Evolutionary conservation across 345 rosid species (phyloP).

Genomic region (Syzygium oleosum): DNA sequence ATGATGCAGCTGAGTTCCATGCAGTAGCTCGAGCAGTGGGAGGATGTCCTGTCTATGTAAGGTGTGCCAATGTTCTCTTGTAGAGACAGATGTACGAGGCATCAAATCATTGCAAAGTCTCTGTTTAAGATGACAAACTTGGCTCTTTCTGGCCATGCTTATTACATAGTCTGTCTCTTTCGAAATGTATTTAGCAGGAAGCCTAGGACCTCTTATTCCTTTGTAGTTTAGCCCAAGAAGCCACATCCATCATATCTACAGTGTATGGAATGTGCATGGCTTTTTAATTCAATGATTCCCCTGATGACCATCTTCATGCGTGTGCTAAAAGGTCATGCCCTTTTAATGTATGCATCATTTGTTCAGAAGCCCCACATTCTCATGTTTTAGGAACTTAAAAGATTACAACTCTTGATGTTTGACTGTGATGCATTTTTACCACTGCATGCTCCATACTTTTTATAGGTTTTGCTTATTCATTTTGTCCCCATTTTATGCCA

Average conservation of each 20-base stretch:
- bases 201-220: background rate
- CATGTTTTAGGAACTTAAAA: background rate
- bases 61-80: slow-evolving; percentile 12
- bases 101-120: background rate
- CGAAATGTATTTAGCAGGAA: background rate
- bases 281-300: background rate
- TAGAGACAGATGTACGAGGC: background rate
- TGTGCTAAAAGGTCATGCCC: background rate
- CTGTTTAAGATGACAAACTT: background rate
- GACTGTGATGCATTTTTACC: background rate
- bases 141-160: background rate
- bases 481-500: background rate
- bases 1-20: slow-evolving; percentile 49
- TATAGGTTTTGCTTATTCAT: background rate
- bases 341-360: background rate
- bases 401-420: background rate
- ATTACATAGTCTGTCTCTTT: background rate
- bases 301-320: background rate
- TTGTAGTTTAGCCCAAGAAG: background rate
- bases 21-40: slow-evolving; percentile 55
- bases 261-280: background rate
- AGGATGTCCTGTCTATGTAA: slow-evolving; percentile 46
- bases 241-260: background rate
- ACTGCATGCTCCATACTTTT: background rate
- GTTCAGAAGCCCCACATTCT: background rate